These are phyloP conservation scores for Lipomyces spencermartinsiae DNA, from an alignment of 805 yeast species.

Conservation along the genomic window DNA sequence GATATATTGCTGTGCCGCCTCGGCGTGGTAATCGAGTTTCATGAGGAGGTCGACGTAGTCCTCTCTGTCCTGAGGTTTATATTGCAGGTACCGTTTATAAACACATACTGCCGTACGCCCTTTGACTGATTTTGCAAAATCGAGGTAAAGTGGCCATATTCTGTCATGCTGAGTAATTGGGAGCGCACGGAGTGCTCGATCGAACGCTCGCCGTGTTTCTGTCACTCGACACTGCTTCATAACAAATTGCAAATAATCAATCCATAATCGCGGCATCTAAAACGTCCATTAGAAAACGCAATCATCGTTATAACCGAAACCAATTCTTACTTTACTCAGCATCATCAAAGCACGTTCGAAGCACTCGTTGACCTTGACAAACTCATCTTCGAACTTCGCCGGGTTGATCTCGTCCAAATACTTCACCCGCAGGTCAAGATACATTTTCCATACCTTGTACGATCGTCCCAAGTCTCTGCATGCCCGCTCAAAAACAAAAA, in stretches of 20 bases:
- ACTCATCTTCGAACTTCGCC: conserved; percentile 46
- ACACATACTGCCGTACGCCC: conserved; percentile 51
- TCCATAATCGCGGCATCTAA: conserved; percentile 59
- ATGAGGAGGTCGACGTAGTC: conserved; percentile 41
- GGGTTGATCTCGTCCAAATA: conserved; percentile 45
- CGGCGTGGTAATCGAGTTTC: conserved; percentile 39
- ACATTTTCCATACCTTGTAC: conserved; percentile 61
- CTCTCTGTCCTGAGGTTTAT: conserved; percentile 42
- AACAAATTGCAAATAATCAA: conserved; percentile 55
- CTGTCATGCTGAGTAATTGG: conserved; percentile 61
- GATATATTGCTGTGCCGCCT: conserved; percentile 48
- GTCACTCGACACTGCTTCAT: conserved; percentile 48
- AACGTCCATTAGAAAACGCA: not conserved
- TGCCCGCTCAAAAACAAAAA: conserved; percentile 61
- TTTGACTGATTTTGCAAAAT: conserved; percentile 53
- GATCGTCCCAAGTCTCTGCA: conserved; percentile 53
- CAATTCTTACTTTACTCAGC: conserved; percentile 45
- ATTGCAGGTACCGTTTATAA: conserved; percentile 47
- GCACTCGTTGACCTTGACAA: conserved; percentile 49
- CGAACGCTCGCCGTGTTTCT: conserved; percentile 53
- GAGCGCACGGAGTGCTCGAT: conserved; percentile 56
- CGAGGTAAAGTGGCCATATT: conserved; percentile 62
- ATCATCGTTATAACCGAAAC: not conserved
- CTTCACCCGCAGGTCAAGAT: conserved; percentile 52
- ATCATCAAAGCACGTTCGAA: conserved; percentile 57